Evolutionary conservation across 2,329 filamentous ascomycete genomes (phyloP).

Genomic region (Epichloe hybrida): DNA sequence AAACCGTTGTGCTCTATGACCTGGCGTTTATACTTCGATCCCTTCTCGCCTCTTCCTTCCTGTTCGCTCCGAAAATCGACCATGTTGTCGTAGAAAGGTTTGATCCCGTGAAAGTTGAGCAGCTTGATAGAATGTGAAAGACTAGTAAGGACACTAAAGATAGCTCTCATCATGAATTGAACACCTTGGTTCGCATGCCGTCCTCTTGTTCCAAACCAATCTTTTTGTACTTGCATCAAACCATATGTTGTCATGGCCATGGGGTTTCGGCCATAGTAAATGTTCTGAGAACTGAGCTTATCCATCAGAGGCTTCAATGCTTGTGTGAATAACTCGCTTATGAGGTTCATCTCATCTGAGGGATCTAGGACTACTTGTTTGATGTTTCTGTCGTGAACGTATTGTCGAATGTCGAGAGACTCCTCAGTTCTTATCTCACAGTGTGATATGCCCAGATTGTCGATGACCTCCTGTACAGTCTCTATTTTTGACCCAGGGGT

Average conservation of each 20-base stretch:
- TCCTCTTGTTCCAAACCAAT: constrained; percentile 66
- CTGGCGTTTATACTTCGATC: constrained; percentile 63
- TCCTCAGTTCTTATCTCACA: constrained; percentile 93
- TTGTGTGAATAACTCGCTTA: constrained; percentile 69
- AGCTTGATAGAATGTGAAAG: constrained; percentile 81
- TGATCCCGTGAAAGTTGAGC: constrained; percentile 90
- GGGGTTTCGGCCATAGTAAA: constrained; percentile 73
- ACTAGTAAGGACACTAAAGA: constrained; percentile 67
- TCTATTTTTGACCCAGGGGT: constrained; percentile 88
- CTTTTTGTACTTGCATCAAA: constrained; percentile 58
- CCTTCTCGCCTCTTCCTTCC: constrained; percentile 53
- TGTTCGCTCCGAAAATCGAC: constrained; percentile 58
- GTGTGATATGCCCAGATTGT: constrained; percentile 79
- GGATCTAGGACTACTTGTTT: constrained; percentile 72
- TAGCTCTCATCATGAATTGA: constrained; percentile 67
- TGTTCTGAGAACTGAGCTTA: constrained; percentile 67
- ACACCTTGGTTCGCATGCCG: constrained; percentile 54
- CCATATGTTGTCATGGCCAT: constrained; percentile 76
- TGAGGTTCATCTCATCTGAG: constrained; percentile 72
- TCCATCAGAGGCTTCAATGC: constrained; percentile 69
- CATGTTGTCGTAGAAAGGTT: constrained; percentile 76
- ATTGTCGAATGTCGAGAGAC: constrained; percentile 84
- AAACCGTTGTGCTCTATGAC: constrained; percentile 64
- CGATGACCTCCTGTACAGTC: constrained; percentile 85
- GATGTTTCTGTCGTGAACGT: constrained; percentile 71